Percentiles rank a stretch among this genome's conserved stretches.
Conservation (phyloP, 768 basidiomycete genomes). For the Mycena rosella region DNA sequence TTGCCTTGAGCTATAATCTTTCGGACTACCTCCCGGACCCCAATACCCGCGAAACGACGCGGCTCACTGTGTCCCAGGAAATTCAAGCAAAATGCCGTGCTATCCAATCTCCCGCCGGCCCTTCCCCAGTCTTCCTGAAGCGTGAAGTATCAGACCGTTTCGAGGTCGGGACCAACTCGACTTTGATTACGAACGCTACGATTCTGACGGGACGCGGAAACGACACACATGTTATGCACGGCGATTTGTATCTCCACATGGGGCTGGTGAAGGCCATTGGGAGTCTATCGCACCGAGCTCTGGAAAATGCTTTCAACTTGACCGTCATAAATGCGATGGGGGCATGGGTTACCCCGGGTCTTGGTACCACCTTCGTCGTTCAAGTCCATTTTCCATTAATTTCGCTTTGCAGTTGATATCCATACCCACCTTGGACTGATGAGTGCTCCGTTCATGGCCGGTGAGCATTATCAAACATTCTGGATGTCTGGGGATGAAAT, state of each 20-base stretch:
- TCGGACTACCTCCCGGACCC: conserved; percentile 19
- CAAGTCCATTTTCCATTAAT: conserved; percentile 40
- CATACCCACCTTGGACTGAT: conserved; percentile 86
- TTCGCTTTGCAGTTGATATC: conserved; percentile 65
- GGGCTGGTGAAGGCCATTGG: conserved; percentile 74
- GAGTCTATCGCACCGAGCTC: conserved; percentile 55
- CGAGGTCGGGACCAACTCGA: conserved; percentile 73
- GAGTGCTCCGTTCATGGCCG: conserved; percentile 70
- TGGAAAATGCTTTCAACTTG: conserved; percentile 58
- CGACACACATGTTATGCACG: conserved; percentile 65
- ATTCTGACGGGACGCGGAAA: conserved; percentile 73
- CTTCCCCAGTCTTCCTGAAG: conserved; percentile 50
- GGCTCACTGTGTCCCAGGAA: conserved; percentile 40
- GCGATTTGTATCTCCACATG: conserved; percentile 77
- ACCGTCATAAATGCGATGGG: conserved; percentile 71
- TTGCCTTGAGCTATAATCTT: conserved; percentile 25
- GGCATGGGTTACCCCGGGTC: conserved; percentile 77
- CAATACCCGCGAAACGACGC: conserved; percentile 17
- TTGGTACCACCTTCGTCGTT: conserved; percentile 53
- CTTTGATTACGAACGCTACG: conserved; percentile 79
- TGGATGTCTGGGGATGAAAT: background rate
- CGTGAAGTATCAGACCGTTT: conserved; percentile 73
- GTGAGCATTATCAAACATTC: conserved; percentile 36
- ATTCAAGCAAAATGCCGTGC: conserved; percentile 64
- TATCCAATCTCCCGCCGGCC: conserved; percentile 62